Base-by-base conservation (phyloP, 2,329 filamentous ascomycete species). In the Cladophialophora carrionii region DNA sequence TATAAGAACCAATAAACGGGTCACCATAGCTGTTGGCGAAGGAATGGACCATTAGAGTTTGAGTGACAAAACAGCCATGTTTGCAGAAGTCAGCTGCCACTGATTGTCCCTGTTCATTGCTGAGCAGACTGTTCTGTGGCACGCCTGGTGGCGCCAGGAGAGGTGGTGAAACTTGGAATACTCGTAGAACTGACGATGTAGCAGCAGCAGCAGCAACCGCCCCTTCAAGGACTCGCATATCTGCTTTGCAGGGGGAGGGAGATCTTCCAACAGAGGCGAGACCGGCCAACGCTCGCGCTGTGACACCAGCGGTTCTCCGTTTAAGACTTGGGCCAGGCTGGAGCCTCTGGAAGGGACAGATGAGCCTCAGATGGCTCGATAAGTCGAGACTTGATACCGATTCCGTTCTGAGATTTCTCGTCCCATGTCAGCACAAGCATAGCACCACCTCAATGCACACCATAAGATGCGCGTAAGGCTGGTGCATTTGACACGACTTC, bases 11-110 rank as follows among this genome's bases (percentile, higher is more conserved):
- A 7, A 58, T n/a, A 41, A 22, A 58, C 17, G 56, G 56, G 8
- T 58, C 20, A 10, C 56, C 56, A 24, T 58, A 58, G 43, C 56
- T 58, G 56, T 58, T 58, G 29, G 7, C 41, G 56, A 58, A 58
- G n/a, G 56, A 58, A 24, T 58, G 56, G 10, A 49, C 14, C 56
- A 58, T 49, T 9, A 58, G 43, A 4, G 56, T 49, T 31, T 58
- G 26, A 2, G 56, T 58, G 26, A 49, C 43, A 1, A 31, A 10
- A 17, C 56, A 58, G n/a, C 26, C 37, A 46, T 12, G 26, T 2
- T 14, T 9, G 6, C 22, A 26, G 31, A 32, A 7, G 29, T 43
- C 32, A 29, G 49, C 20, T 8, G 43, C 12, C 8, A 43, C 37
- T 34, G 41, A 17, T 0, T 12, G 32, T 10, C 4, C 29, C 8